Base-by-base conservation (phyloP, 73 alveolate genomes). In the Stentor coeruleus region DNA sequence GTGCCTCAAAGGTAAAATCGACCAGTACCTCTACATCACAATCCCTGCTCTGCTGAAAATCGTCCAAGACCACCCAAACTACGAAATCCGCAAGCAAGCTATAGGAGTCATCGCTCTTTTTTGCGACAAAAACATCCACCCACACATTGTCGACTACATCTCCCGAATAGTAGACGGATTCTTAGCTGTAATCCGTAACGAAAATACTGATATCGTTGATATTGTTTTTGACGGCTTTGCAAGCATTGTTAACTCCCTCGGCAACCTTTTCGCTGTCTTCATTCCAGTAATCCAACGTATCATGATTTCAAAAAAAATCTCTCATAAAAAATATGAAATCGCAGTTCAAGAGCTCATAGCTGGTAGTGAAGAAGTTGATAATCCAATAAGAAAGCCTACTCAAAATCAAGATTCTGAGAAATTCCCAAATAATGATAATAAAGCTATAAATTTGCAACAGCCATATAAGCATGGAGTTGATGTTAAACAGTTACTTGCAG, bases 1-100 rank as follows among this genome's bases (percentile, higher is more conserved):
- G 33, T 82, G 81, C 49, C 82, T 90, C 59, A 86, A 86, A 30
- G 59, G 88, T 38, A 38, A 80, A 0, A 73, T 90, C 1, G 87
- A 87, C 85, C 91, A 90, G 82, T 89, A 90, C 75, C 81, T 90
- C 11, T 90, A 76, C 84, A 85, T 90, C 14, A 86, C 88, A 35
- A 79, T 90, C 4, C 93, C 95, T 31, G 74, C 86, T 30, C 77
- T 90, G 86, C 57, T 90, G 77, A 75, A 85, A 39, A 82, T 90
- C 3, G 87, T 49, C 85, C 88, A 31, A 39, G 80, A 11, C 20
- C 84, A 76, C 40, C 79, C 41, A 66, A 38, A 37, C 79, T 76
- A 37, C 11, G 40, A 14, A 74, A 55, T 38, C 60, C 83, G 73
- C 83, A 85, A 41, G 49, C 81, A 83, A 6, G 86, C 88, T 4